These are phyloP conservation scores for Hanseniaspora singularis DNA, from an alignment of 805 yeast species.

Conservation along the genomic window DNA sequence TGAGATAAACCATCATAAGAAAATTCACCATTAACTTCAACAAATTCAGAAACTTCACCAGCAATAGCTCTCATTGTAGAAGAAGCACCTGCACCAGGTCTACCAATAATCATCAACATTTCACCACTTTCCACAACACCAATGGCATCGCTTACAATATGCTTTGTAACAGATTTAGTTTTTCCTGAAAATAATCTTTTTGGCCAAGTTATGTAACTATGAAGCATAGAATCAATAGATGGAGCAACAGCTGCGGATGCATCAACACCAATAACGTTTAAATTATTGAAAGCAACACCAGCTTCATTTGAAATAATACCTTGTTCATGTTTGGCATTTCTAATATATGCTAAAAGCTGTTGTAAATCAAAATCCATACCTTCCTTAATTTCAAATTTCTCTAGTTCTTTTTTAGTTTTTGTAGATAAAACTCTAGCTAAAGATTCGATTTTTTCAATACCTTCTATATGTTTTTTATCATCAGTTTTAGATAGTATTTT, in stretches of 20 bases:
- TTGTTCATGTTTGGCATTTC: constrained; percentile 31
- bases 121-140: constrained; percentile 40
- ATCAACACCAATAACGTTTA: constrained; percentile 40
- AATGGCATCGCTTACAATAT: constrained; percentile 33
- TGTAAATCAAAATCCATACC: constrained; percentile 38
- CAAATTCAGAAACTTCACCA: constrained; percentile 34
- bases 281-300: constrained; percentile 38
- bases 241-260: constrained; percentile 43
- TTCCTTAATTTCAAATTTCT: constrained; percentile 34
- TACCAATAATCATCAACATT: constrained; percentile 42
- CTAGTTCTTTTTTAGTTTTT: constrained; percentile 36
- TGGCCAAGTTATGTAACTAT: constrained; percentile 28
- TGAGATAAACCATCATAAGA: constrained; percentile 41
- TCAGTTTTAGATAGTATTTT: constrained; percentile 27
- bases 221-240: constrained; percentile 34
- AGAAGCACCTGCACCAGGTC: constrained; percentile 58
- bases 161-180: constrained; percentile 26
- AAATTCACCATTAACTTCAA: constrained; percentile 31
- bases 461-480: constrained; percentile 15
- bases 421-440: constrained; percentile 41
- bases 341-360: constrained; percentile 32
- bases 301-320: constrained; percentile 38
- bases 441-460: constrained; percentile 34
- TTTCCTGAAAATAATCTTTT: constrained; percentile 26
- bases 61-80: constrained; percentile 38